These are phyloP conservation scores for Crassisporium funariophilum DNA, from an alignment of 768 basidiomycete species.

Conservation along the genomic window DNA sequence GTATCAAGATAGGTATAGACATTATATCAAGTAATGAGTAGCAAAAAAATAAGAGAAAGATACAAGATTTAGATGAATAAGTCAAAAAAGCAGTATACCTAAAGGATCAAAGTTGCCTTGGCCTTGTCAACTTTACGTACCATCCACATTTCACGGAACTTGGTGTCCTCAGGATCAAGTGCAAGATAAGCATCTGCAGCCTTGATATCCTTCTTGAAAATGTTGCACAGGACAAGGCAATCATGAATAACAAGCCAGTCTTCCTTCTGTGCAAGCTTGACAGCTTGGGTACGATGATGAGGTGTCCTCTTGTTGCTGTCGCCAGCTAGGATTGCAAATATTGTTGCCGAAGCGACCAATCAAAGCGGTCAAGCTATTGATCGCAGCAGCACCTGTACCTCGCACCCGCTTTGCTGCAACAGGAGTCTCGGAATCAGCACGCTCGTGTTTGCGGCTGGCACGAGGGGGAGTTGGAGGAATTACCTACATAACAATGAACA, in stretches of 20 bases:
- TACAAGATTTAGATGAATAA: neutral
- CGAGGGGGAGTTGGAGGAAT: conserved; percentile 8
- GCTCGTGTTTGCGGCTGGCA: conserved; percentile 7
- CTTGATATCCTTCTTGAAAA: conserved; percentile 17
- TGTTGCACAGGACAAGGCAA: conserved; percentile 6
- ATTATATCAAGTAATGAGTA: neutral
- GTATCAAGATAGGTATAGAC: neutral
- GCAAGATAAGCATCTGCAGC: conserved; percentile 18
- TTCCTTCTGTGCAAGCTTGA: conserved; percentile 16
- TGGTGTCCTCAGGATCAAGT: conserved; percentile 5
- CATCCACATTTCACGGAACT: neutral
- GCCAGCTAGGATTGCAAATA: conserved; percentile 14
- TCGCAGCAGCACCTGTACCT: conserved; percentile 6
- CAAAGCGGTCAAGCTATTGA: conserved; percentile 7
- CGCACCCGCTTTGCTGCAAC: neutral
- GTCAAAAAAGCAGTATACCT: neutral
- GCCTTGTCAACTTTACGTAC: neutral
- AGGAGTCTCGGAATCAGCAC: conserved; percentile 5
- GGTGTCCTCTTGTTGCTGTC: conserved; percentile 15
- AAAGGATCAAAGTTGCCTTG: neutral
- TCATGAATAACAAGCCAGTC: conserved; percentile 14
- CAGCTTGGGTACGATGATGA: conserved; percentile 9
- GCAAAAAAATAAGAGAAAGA: neutral
- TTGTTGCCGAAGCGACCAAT: conserved; percentile 11
- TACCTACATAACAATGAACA: neutral